Percentiles rank a stretch among this genome's conserved stretches.
Conservation (phyloP, 2,329 filamentous ascomycete species). For the Fusarium transvaalense region DNA sequence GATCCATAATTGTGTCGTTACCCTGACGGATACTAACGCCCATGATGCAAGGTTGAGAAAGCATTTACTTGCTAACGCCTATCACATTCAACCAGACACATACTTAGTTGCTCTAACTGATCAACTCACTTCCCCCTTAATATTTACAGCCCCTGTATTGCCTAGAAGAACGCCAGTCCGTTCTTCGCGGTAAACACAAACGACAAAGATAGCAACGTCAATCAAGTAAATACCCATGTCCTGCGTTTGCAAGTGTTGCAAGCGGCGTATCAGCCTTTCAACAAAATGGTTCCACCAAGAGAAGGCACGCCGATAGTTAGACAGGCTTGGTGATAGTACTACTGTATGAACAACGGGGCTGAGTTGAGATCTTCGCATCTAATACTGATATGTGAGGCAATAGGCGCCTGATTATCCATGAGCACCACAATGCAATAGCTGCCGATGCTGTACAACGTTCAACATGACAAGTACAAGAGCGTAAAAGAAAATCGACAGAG, state of each 20-base stretch:
- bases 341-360: neutral
- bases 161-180: neutral
- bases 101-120: neutral
- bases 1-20: neutral
- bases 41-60: too few species aligned
- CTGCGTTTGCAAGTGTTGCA: neutral
- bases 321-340: neutral
- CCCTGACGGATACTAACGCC: neutral
- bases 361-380: slow-evolving; percentile 37
- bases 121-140: neutral
- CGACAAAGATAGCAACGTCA: neutral
- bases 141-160: neutral
- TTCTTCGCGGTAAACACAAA: neutral
- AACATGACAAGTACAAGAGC: slow-evolving; percentile 6
- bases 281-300: neutral
- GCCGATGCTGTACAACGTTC: slow-evolving; percentile 20
- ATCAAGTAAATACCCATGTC: neutral
- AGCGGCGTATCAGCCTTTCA: too few species aligned
- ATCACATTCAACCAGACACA: too few species aligned
- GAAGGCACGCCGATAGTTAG: neutral
- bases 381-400: slow-evolving; percentile 27
- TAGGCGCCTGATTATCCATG: neutral
- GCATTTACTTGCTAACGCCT: too few species aligned
- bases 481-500: neutral
- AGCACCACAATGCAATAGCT: slow-evolving; percentile 22